Base-by-base conservation (phyloP, 2,329 filamentous ascomycete genomes). In the Cercospora janseana region DNA sequence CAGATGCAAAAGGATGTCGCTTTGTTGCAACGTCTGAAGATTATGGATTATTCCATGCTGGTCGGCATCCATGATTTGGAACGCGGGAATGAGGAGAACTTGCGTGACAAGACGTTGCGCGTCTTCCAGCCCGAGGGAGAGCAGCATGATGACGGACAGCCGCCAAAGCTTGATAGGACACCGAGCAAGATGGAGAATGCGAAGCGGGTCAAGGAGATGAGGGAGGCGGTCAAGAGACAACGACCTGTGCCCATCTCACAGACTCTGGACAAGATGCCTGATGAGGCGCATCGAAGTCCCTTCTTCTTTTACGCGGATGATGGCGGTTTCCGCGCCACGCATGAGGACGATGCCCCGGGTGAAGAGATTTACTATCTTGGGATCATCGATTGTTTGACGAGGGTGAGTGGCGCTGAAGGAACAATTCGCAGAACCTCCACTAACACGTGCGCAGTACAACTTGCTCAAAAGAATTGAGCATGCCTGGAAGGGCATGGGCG, bases 41-140 rank as follows among this genome's bases (percentile, higher is more conserved):
- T 98, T 63, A 98, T 98, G 93, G 93, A 98, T 70, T 98, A 98
- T 71, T 97, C 92, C 7, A 80, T 98, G 55, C 78, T 98, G 28
- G 83, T 98, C 47, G 93, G 93, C 42, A 93, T 97, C 43, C 93
- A 98, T 66, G 93, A 98, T 66, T 70, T 94, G 15, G 82, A 83
- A 47, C 85, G 88, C 60, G 93, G 93, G 23, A 98, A 98, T 66
- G 90, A 96, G 61, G 93, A 98, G 68, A 95, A 96, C 49, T 76
- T 98, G 37, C 87, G 81, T 28, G 81, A 85, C 72, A 95, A 94
- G 75, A 96, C 91, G 0, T 74, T 98, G 43, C 85, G 93, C 67
- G 90, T 97, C 3, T 97, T 96, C 71, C 91, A 94, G 66, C 92
- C 92, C 3, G 89, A 88, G 13, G 87, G 88, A 16, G 85, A 74